Evolutionary conservation across 2,329 filamentous ascomycete species (phyloP).

Genomic region (Penicillium sp.): DNA sequence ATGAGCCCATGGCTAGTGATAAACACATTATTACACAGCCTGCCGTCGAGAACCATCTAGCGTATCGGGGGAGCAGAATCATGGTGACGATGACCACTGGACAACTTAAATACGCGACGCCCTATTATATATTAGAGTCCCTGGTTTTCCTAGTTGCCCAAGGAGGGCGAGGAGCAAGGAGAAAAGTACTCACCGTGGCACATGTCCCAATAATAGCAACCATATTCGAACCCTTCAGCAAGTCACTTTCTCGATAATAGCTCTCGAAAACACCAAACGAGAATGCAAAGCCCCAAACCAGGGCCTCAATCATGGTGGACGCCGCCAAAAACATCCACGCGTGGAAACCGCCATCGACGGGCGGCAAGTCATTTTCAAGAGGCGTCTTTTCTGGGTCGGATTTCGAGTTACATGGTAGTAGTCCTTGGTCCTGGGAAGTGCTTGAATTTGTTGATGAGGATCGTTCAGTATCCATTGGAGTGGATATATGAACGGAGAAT

Average conservation of each 20-base stretch:
- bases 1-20: slow-evolving; percentile 26
- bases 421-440: neutral
- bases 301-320: slow-evolving; percentile 53
- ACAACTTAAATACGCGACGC: slow-evolving; percentile 26
- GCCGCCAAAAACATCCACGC: slow-evolving; percentile 51
- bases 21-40: slow-evolving; percentile 25
- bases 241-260: slow-evolving; percentile 30
- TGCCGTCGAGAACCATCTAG: slow-evolving; percentile 22
- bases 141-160: too few relatives aligned
- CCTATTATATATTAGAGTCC: slow-evolving; percentile 6
- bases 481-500: neutral
- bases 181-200: slow-evolving; percentile 21
- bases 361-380: slow-evolving; percentile 24
- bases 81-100: slow-evolving; percentile 21
- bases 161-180: neutral
- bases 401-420: slow-evolving; percentile 5
- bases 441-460: slow-evolving; percentile 2
- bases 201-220: slow-evolving; percentile 36
- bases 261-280: slow-evolving; percentile 35
- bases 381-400: neutral
- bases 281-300: slow-evolving; percentile 49
- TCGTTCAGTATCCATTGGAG: neutral
- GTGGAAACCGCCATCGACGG: slow-evolving; percentile 38
- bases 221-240: slow-evolving; percentile 24
- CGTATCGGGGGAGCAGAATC: slow-evolving; percentile 20